Percentiles rank a stretch among this genome's conserved stretches.
Conservation (phyloP, 768 basidiomycete genomes). For the Amanita jacksonii region DNA sequence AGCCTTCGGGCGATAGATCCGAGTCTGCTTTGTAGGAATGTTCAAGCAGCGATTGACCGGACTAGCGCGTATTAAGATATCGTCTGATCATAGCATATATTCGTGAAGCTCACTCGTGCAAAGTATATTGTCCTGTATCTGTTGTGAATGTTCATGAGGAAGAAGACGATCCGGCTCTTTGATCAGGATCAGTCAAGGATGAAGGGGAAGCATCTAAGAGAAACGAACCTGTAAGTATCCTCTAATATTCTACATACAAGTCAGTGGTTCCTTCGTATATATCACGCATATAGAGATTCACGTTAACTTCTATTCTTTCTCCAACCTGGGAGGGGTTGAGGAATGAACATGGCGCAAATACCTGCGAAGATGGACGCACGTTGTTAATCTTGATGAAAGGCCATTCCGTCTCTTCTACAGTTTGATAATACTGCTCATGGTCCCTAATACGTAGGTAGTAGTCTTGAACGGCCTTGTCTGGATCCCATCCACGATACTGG, state of each 20-base stretch:
- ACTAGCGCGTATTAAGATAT: conserved; percentile 39
- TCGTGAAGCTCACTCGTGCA: conserved; percentile 58
- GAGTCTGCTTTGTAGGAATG: conserved; percentile 99
- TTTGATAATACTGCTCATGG: conserved; percentile 84
- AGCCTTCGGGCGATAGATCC: conserved; percentile 88
- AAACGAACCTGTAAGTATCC: conserved; percentile 72
- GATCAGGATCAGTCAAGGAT: not conserved
- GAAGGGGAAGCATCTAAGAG: not conserved
- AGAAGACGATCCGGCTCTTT: conserved; percentile 93
- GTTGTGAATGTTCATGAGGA: conserved; percentile 99
- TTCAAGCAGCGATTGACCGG: conserved; percentile 96
- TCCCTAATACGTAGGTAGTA: conserved; percentile 85
- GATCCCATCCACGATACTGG: conserved; percentile 89
- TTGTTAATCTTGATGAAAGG: conserved; percentile 94
- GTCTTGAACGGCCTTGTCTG: conserved; percentile 84
- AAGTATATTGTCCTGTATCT: conserved; percentile 91
- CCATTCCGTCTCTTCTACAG: conserved; percentile 85
- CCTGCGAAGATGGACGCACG: too few relatives aligned
- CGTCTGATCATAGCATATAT: not conserved
- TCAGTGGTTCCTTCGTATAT: not conserved
- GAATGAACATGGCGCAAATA: too few relatives aligned
- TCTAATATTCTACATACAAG: conserved; percentile 52
- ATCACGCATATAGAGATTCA: conserved; percentile 23
- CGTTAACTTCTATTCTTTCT: conserved; percentile 93
- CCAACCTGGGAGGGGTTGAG: conserved; percentile 50